A percentile compares a stretch with the other conserved stretches of the same genome.
Evolutionary conservation across 2,329 filamentous ascomycete genomes (phyloP).

Genomic region (Botryotinia convoluta): DNA sequence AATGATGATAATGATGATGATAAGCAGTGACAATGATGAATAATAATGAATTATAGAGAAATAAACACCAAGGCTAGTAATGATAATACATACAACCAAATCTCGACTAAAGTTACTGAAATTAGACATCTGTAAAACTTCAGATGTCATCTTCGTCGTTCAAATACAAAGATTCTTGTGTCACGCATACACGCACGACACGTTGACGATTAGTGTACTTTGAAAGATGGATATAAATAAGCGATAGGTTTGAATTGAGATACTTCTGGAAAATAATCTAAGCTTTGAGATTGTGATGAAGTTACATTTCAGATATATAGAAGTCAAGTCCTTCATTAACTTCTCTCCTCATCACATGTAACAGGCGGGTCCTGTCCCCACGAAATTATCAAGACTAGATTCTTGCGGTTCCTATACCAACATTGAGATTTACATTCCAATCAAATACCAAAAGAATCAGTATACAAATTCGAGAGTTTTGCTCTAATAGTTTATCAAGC

Average conservation of each 20-base stretch:
- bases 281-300: background rate
- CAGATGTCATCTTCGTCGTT: too few relatives aligned
- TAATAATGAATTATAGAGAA: background rate
- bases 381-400: background rate
- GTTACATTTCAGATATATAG: fast-evolving
- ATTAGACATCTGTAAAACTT: too few relatives aligned
- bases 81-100: background rate
- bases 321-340: background rate
- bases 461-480: background rate
- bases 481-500: background rate
- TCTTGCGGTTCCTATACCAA: background rate
- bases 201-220: background rate
- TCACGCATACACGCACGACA: background rate
- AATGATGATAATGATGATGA: too few relatives aligned
- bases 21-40: too few relatives aligned
- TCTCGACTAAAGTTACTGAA: too few relatives aligned
- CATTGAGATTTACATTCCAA: fast-evolving
- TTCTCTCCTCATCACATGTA: background rate
- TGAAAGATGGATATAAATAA: background rate
- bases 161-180: too few relatives aligned
- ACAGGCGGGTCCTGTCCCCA: background rate
- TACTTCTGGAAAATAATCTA: fast-evolving
- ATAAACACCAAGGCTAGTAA: background rate
- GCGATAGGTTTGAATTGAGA: too few relatives aligned
- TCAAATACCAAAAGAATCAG: fast-evolving